Evolutionary conservation across 2,329 filamentous ascomycete species (phyloP), one percentile per base, ranked within the genome.

Genomic region (Fusarium incarnatum): DNA sequence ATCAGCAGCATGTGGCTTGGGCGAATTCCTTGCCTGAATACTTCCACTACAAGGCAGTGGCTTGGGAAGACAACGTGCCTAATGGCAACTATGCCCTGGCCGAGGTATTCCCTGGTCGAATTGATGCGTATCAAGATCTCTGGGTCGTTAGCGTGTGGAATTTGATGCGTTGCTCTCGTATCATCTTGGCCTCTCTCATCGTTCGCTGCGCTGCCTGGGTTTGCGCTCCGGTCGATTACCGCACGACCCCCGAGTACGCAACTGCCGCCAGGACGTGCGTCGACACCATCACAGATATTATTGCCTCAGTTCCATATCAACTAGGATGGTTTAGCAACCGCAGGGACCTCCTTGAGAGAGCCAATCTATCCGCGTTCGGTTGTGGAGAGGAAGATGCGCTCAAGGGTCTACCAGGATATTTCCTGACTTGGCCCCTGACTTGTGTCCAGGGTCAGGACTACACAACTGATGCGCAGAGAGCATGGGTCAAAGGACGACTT

Each of bases 191-290:
- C 5, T 85, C 86, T 18, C 78, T 88, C 18, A 83, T 86, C 40
- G 85, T 90, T 15, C 85, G 88, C 9, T 89, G 87, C 71, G 84
- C 85, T 9, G 88, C 88, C 3, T 90, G 88, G 87, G 81, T 87
- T 25, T 87, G 86, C 75, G 81, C 84, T 11, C 88, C 88, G 0
- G 83, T 87, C 11, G 88, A 91, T 76, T 90, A 89, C 73, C 82
- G 88, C 44, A 89, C 87, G 2, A 90, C 88, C 8, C 84, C 87
- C 20, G 87, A 90, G 76, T 90, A 90, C 68, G 86, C 86, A 13
- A 83, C 84, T 1, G 85, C 86, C 7, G 83, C 85, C 18, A 79
- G 84, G 40, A 82, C 82, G 3, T 88, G 83, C 54, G 81, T 81
- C 41, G 84, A 87, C 47, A 82, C 82, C 56, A 87, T 90, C 67